Base-by-base conservation (phyloP, 2,329 filamentous ascomycete genomes). In the Hyphodiscus sp. region DNA sequence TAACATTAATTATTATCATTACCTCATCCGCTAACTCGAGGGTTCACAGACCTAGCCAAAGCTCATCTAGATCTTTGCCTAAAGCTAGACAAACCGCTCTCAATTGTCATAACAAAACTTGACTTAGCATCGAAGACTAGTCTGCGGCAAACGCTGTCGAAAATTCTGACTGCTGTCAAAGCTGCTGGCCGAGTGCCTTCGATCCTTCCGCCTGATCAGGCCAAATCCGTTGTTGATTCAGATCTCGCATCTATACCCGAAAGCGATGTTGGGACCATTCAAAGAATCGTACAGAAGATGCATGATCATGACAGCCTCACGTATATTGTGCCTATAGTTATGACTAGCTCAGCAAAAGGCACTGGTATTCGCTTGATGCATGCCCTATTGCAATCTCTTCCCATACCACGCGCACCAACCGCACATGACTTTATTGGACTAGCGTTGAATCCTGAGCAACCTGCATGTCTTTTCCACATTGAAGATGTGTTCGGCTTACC, bases 41-140 rank as follows among this genome's bases (percentile, higher is more conserved):
- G 76, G 9, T 82, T 85, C 42, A 76, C 87, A 44, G 87, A 94
- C 62, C 75, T 94, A 3, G 87, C 86, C 10, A 80, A 86, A 59
- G 86, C 89, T 2, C 88, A 97, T 70, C 76, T 99, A 16, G 85
- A 91, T 41, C 75, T 99, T 1, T 96, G 91, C 63, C 75, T 96
- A 29, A 88, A 89, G 60, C 74, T 97, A 18, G 79, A 85, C 19
- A 76, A 91, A 10, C 90, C 91, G 0, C 74, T 96, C 52, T 80
- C 87, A 8, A 79, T 99, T 11, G 79, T 92, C 20, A 86, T 99
- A 54, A 97, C 94, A 0, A 99, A 97, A 67, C 78, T 95, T 57
- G 94, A 99, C 62, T 70, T 95, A 44, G 90, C 91, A 16, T 91
- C 86, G 15, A 91, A 85, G 59, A 69, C 74, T 11, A 83, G 83